Base-by-base conservation (phyloP, 129 eudicot species). In the Logfia minima region DNA sequence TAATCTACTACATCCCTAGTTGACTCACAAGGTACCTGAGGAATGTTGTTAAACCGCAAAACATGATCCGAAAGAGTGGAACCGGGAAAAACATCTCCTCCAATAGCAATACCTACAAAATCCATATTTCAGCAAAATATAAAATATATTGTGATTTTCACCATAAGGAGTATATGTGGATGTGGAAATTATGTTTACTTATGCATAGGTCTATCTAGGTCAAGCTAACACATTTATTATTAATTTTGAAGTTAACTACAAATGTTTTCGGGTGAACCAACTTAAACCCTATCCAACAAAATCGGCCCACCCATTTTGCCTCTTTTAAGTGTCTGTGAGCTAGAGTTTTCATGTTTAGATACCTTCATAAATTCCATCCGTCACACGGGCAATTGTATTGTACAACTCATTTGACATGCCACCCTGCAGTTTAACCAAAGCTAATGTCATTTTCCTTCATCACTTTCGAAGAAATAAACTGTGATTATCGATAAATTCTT, bases 41-140 rank as follows among this genome's bases (percentile, higher is more conserved):
- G 98, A 70, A 93, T 93, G 84, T 90, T 93, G 92, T 93, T 93
- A 69, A 90, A 93, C 71, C 98, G 86, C 84, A 93, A 69, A 72
- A 90, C 98, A 61, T 90, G 98, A 77, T 93, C 98, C 51, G 98
- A 93, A 52, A 93, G 96, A 22, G 98, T 93, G 43, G 98, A 93
- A 55, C 98, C 97, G 13, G 98, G 98, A 72, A 93, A 93, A 69
- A 93, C 98, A 88, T 93, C 98, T 68, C 98, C 97, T 85, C 98
- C 98, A 81, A 93, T 93, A n/a, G 98, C 97, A 84, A 93, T 90
- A 66, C 98, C 98, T 92, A 75, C 19, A 66, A 68, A 53, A 41
- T 43, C 35, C 35, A 51, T 17, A 32, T 32, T 66, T 66, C 18
- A 39, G 55, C 55, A 62, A 24, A 62, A 24, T 8, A 17, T 4